A percentile compares a stretch with the other conserved stretches of the same genome.
phyloP scores from a whole-genome alignment of 2,329 filamentous ascomycete species.

The Pezicula radicicola region DNA sequence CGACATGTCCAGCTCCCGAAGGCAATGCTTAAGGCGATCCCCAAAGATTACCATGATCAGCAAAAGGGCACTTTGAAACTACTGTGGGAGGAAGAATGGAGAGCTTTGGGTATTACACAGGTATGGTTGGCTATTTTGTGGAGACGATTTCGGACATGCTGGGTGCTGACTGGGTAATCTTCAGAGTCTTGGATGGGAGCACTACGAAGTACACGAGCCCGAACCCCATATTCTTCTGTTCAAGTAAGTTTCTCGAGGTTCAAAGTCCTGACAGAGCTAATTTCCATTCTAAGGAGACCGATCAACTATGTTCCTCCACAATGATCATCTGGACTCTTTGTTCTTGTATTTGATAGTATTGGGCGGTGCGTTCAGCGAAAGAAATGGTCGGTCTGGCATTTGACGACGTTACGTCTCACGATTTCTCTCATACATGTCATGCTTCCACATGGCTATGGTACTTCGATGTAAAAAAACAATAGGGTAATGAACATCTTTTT shows the following conservation, averaged over 20 bases:
- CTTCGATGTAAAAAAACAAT: slow-evolving; percentile 25
- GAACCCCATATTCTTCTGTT: slow-evolving; percentile 98
- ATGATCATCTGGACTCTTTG: slow-evolving; percentile 16
- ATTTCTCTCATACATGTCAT: slow-evolving; percentile 24
- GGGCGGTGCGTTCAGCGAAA: slow-evolving; percentile 20
- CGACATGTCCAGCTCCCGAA: slow-evolving; percentile 97
- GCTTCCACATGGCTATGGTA: slow-evolving; percentile 12
- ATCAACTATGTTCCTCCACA: slow-evolving; percentile 19
- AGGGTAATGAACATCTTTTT: slow-evolving; percentile 25
- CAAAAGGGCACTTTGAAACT: slow-evolving; percentile 91
- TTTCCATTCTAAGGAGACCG: slow-evolving; percentile 22
- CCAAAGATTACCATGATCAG: slow-evolving; percentile 88
- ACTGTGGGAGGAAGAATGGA: slow-evolving; percentile 98
- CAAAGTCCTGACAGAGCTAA: too few species aligned
- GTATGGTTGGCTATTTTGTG: slow-evolving; percentile 43
- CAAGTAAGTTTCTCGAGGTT: slow-evolving; percentile 64
- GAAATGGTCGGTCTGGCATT: slow-evolving; percentile 19
- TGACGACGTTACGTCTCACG: slow-evolving; percentile 30
- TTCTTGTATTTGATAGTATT: slow-evolving; percentile 20
- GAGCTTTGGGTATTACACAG: slow-evolving; percentile 94
- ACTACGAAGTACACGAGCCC: slow-evolving; percentile 98
- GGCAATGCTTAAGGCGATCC: slow-evolving; percentile 96
- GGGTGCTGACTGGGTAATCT: slow-evolving; percentile 2
- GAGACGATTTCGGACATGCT: slow-evolving; percentile 1
- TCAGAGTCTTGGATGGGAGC: slow-evolving; percentile 97